Evolutionary conservation across 768 basidiomycete genomes (phyloP), one percentile per base, ranked within the genome.

Genomic region (Punctularia strigosozonata): DNA sequence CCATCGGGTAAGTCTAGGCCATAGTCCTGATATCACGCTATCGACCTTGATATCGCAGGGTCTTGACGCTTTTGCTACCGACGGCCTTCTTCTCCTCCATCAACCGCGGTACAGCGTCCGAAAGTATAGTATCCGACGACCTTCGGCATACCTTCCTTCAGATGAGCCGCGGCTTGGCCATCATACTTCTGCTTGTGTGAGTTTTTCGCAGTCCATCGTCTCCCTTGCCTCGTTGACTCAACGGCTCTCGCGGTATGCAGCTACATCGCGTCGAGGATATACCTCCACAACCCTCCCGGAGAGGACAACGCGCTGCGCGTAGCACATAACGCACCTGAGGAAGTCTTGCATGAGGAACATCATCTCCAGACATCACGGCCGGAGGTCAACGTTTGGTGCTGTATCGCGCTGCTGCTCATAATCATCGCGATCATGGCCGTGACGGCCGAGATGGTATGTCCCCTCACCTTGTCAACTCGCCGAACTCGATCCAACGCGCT

Each of bases 261-360:
- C 12, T 84, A 86, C 47, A 51, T 83, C 25, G 64, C 59, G 42
- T 82, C 81, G 10, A 71, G 81, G 8, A 63, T 85, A 20, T 86
- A 72, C 58, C 55, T 82, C 26, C 75, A 80, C 54, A 69, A 82
- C 48, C 80, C 81, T 3, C 81, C 81, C 0, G 79, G 79, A 5
- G 64, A 74, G 2, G 64, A 65, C 20, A 67, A 73, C 41, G 61
- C 59, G 17, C 57, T 73, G 14, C 48, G 49, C 8, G 50, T 60
- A 4, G 59, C 61, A 23, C 61, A 66, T 3, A 57, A 67, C 31
- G 69, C 72, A 4, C 60, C 61, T 1, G 39, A 31, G 7, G 56
- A 43, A 14, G 21, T 52, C 22, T 43, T 51, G 6, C 28, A 42
- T 25, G 45, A 48, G 31, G 69, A 74, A 15, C 51, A 53, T 22